phyloP scores from a whole-genome alignment of 1,284 basidiomycete species.

The Ceratorhiza oryzae-sativae region DNA sequence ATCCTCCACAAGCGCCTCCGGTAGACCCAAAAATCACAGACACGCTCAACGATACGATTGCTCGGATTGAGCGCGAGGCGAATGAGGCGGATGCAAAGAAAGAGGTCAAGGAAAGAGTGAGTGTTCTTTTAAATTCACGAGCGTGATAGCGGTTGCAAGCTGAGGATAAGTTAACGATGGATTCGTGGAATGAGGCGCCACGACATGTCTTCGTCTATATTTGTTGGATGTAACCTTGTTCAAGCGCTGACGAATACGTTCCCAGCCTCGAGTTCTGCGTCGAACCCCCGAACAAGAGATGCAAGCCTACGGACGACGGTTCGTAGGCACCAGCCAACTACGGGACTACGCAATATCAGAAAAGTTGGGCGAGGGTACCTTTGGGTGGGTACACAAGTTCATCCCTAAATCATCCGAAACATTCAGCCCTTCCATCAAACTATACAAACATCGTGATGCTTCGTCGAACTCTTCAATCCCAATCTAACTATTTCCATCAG shows the following conservation, averaged over 20 bases:
- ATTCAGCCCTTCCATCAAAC: too few relatives aligned
- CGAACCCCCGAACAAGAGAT: conserved; percentile 71
- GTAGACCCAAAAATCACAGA: conserved; percentile 24
- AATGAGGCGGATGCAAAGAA: conserved; percentile 28
- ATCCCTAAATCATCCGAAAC: too few relatives aligned
- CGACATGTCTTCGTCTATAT: too few relatives aligned
- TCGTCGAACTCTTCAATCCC: too few relatives aligned
- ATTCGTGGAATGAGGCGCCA: too few relatives aligned
- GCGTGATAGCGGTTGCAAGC: too few relatives aligned
- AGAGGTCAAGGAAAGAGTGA: conserved; percentile 44
- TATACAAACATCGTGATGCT: too few relatives aligned
- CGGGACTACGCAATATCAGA: conserved; percentile 81
- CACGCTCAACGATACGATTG: conserved; percentile 28
- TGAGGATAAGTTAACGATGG: too few relatives aligned
- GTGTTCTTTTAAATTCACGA: too few relatives aligned
- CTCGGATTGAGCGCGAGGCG: conserved; percentile 23
- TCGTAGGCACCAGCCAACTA: conserved; percentile 79
- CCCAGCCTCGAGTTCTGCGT: conserved; percentile 46
- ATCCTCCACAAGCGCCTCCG: neutral
- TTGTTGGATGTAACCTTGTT: conserved; percentile 4
- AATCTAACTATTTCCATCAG: conserved; percentile 53
- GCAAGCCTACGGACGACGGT: conserved; percentile 67
- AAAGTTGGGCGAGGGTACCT: conserved; percentile 94
- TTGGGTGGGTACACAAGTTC: conserved; percentile 86
- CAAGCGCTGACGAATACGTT: conserved; percentile 1